These are phyloP conservation scores for Saturnispora gosingensis DNA, from an alignment of 805 yeast genomes.

Conservation along the genomic window DNA sequence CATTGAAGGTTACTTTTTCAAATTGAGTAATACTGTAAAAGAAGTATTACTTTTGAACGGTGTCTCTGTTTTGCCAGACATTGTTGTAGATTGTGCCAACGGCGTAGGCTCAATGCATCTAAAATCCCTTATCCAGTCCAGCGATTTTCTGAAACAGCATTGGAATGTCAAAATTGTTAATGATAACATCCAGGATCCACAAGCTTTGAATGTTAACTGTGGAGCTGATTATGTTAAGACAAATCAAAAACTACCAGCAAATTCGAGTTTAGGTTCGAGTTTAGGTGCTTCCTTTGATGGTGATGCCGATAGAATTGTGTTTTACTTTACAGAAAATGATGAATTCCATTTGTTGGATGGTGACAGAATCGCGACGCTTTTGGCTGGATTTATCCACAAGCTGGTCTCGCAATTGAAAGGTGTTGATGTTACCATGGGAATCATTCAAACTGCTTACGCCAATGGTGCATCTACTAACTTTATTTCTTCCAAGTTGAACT, in stretches of 20 bases:
- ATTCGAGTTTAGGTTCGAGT: conserved; percentile 25
- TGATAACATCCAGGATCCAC: conserved; percentile 43
- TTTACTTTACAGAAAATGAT: conserved; percentile 36
- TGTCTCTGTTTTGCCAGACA: conserved; percentile 16
- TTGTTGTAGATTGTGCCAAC: conserved; percentile 85
- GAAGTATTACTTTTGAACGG: conserved; percentile 30
- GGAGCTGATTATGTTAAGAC: conserved; percentile 97
- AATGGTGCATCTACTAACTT: conserved; percentile 84
- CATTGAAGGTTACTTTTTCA: conserved; percentile 61
- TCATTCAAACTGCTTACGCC: conserved; percentile 96
- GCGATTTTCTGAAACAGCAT: conserved; percentile 14
- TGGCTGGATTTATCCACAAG: conserved; percentile 54
- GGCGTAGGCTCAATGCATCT: conserved; percentile 92
- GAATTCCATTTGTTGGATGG: conserved; percentile 71
- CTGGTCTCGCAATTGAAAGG: conserved; percentile 34
- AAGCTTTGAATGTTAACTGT: conserved; percentile 61
- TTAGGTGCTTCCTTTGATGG: conserved; percentile 88
- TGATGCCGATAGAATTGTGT: conserved; percentile 91
- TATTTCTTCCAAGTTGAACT: conserved; percentile 45
- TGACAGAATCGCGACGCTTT: conserved; percentile 81
- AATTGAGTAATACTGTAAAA: conserved; percentile 47
- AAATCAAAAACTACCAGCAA: conserved; percentile 66
- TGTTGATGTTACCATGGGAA: conserved; percentile 44
- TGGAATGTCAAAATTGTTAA: conserved; percentile 43
- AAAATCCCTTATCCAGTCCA: conserved; percentile 26